Conservation (phyloP, 352 stramenopile species). For the Pythium pyrilobum region DNA sequence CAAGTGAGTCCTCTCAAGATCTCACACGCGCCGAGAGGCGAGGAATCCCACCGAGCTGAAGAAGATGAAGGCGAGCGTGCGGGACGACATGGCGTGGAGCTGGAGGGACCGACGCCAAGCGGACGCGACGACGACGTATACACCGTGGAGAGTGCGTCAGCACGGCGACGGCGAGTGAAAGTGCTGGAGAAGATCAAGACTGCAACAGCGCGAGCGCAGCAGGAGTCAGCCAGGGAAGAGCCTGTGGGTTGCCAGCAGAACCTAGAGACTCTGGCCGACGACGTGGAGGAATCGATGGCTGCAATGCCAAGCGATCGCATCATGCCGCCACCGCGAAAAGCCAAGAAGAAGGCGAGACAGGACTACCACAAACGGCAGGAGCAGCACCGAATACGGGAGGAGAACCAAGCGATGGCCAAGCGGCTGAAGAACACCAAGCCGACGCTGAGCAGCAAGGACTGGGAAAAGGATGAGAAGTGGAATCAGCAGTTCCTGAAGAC, state of each 20-base stretch:
- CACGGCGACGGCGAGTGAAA: not conserved
- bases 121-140: constrained; percentile 11
- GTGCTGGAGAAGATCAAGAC: constrained; percentile 13
- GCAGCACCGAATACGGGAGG: constrained; percentile 64
- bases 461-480: constrained; percentile 69
- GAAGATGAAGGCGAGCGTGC: constrained; percentile 1
- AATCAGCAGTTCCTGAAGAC: constrained; percentile 61
- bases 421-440: constrained; percentile 57
- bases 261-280: too few species aligned
- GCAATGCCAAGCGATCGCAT: too few species aligned
- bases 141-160: too few species aligned
- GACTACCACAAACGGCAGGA: constrained; percentile 69
- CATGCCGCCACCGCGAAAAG: too few species aligned
- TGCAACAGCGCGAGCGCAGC: constrained; percentile 12
- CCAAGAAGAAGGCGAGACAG: constrained; percentile 15
- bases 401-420: constrained; percentile 68
- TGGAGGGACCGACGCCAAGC: not conserved
- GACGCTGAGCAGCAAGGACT: constrained; percentile 61
- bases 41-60: constrained; percentile 2
- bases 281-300: too few species aligned
- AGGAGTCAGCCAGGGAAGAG: too few species aligned
- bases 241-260: too few species aligned
- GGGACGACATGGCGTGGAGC: too few species aligned
- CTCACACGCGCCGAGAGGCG: constrained; percentile 13
- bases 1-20: constrained; percentile 43